Evolutionary conservation across 139 green algal genomes (phyloP).

Genomic region (Chlamydomonas asymmetrica): DNA sequence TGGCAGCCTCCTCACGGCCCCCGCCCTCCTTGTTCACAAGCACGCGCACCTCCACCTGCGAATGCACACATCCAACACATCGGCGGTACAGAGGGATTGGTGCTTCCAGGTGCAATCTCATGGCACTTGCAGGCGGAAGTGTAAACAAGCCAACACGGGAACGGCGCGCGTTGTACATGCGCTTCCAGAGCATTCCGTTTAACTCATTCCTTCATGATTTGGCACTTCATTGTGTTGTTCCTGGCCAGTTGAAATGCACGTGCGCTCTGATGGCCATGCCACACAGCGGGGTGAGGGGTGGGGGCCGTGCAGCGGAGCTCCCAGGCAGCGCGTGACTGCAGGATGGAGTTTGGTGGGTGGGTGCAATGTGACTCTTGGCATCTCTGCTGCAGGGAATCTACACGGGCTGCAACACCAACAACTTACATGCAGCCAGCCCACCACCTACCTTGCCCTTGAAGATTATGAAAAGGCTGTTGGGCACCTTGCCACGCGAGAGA

Average conservation of each 20-base stretch:
- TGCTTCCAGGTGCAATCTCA: background rate
- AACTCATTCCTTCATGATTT: background rate
- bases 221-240: too few species aligned
- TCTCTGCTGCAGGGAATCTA: background rate
- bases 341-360: too few species aligned
- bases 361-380: background rate
- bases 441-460: constrained; percentile 13
- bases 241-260: too few species aligned
- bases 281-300: background rate
- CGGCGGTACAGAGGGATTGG: background rate
- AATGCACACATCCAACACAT: background rate
- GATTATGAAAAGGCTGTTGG: constrained; percentile 17
- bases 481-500: constrained; percentile 6
- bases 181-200: background rate
- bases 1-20: constrained; percentile 20
- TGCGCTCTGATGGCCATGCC: background rate
- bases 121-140: background rate
- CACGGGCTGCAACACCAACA: background rate
- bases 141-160: background rate
- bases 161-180: background rate
- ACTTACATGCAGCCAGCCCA: background rate
- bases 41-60: constrained; percentile 21
- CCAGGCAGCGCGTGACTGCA: too few species aligned
- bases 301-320: background rate
- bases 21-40: constrained; percentile 7